phyloP scores from a whole-genome alignment of 768 basidiomycete species.

The Hydnomerulius pinastri region DNA sequence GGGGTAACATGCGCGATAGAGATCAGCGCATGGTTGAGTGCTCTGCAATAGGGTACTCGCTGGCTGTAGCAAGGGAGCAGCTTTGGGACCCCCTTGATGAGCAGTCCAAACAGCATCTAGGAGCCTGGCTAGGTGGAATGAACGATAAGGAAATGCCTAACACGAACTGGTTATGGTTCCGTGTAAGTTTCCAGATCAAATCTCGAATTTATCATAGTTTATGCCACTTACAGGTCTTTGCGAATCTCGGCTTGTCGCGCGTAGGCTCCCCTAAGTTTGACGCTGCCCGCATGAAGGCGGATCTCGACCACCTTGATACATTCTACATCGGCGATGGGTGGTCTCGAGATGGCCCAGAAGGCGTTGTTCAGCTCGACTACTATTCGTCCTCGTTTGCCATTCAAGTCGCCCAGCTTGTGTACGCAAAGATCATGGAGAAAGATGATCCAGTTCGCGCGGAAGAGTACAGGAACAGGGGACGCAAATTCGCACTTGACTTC shows the following conservation, averaged over 20 bases:
- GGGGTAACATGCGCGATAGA: conserved; percentile 73
- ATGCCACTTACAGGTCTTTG: no score
- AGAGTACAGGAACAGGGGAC: conserved; percentile 64
- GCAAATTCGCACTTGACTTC: conserved; percentile 66
- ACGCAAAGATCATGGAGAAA: conserved; percentile 63
- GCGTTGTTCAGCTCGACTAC: conserved; percentile 68
- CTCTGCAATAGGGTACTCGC: conserved; percentile 71
- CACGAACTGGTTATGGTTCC: conserved; percentile 85
- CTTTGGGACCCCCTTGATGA: conserved; percentile 63
- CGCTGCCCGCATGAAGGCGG: conserved; percentile 64
- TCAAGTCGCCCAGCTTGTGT: conserved; percentile 66
- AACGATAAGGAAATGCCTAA: conserved; percentile 84
- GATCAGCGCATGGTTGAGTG: conserved; percentile 86
- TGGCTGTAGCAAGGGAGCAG: conserved; percentile 64
- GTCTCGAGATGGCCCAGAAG: conserved; percentile 70
- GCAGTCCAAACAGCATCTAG: conserved; percentile 53
- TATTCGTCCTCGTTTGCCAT: neutral
- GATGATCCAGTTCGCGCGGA: conserved; percentile 51
- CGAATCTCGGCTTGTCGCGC: no score
- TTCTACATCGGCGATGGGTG: conserved; percentile 78
- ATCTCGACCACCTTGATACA: conserved; percentile 74
- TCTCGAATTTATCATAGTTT: neutral
- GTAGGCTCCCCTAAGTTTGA: conserved; percentile 40
- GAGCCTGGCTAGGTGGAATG: conserved; percentile 66
- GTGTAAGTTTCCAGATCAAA: conserved; percentile 20